Evolutionary conservation across 2,329 filamentous ascomycete genomes (phyloP).

Genomic region (Pseudogymnoascus sp.): DNA sequence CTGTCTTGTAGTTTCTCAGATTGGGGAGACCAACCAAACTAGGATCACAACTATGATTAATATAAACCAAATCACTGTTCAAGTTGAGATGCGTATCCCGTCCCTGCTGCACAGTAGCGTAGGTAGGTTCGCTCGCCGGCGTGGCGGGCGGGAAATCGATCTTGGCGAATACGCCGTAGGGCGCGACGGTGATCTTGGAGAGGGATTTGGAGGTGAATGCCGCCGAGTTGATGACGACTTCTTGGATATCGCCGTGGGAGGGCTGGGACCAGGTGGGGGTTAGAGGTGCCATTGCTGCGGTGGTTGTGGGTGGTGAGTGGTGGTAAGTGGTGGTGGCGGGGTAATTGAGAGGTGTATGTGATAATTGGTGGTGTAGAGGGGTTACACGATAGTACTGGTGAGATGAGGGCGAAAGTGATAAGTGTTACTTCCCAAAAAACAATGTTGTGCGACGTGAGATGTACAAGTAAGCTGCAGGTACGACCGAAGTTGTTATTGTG

Average conservation of each 20-base stretch:
- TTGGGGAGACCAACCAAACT: conserved; percentile 54
- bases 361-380: too few species aligned
- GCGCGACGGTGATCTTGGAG: conserved; percentile 45
- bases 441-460: not conserved
- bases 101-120: conserved; percentile 55
- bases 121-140: conserved; percentile 45
- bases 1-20: too few species aligned
- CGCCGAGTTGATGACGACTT: conserved; percentile 42
- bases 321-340: not conserved
- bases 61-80: conserved; percentile 58
- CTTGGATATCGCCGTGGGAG: conserved; percentile 49
- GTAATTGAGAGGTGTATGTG: not conserved
- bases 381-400: too few species aligned
- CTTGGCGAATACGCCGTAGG: conserved; percentile 58
- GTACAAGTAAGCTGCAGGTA: not conserved
- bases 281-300: conserved; percentile 42
- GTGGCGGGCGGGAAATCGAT: conserved; percentile 56
- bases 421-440: not conserved
- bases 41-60: conserved; percentile 60
- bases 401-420: not conserved
- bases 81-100: conserved; percentile 48
- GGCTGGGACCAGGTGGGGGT: conserved; percentile 51
- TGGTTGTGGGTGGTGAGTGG: not conserved
- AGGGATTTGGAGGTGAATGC: conserved; percentile 51
- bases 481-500: not conserved